Conservation (phyloP, 805 yeast genomes). For the Yamadazyma ubonensis region DNA sequence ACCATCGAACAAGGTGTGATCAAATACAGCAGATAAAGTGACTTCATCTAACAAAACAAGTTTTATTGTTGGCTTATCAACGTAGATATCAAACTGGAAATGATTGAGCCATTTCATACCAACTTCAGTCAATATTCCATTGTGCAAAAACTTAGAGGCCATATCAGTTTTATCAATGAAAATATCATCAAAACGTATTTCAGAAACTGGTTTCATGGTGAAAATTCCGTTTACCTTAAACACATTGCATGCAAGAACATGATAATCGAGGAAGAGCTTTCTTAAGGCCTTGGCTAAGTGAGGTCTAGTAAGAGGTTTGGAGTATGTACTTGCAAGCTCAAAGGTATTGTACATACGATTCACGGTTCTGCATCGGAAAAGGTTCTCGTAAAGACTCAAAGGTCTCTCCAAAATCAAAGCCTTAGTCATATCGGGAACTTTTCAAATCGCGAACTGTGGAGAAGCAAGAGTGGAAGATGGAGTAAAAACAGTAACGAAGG, state of each 20-base stretch:
- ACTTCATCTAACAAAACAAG: constrained; percentile 23
- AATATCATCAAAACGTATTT: constrained; percentile 26
- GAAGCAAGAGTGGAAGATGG: too few species aligned
- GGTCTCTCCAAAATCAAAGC: constrained; percentile 18
- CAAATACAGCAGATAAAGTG: constrained; percentile 27
- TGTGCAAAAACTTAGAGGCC: constrained; percentile 12
- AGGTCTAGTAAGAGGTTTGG: constrained; percentile 18
- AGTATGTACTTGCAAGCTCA: constrained; percentile 32
- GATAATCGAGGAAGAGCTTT: constrained; percentile 34
- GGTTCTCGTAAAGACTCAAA: constrained; percentile 32
- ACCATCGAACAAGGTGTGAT: constrained; percentile 43
- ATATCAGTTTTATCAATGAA: constrained; percentile 16
- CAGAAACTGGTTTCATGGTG: constrained; percentile 24
- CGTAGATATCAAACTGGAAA: constrained; percentile 21
- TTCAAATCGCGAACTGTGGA: neutral
- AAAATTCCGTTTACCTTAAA: constrained; percentile 18
- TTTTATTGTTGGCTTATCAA: constrained; percentile 29
- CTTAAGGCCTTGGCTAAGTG: constrained; percentile 29
- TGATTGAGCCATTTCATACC: constrained; percentile 25
- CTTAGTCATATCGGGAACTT: neutral
- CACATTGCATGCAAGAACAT: constrained; percentile 32
- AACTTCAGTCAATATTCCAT: constrained; percentile 25
- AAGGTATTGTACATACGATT: constrained; percentile 32
- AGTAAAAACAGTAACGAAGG: too few species aligned
- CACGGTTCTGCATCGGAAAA: constrained; percentile 33